Evolutionary conservation across 257 asterid genomes (phyloP).

Genomic region (Nicotiana knightiana): DNA sequence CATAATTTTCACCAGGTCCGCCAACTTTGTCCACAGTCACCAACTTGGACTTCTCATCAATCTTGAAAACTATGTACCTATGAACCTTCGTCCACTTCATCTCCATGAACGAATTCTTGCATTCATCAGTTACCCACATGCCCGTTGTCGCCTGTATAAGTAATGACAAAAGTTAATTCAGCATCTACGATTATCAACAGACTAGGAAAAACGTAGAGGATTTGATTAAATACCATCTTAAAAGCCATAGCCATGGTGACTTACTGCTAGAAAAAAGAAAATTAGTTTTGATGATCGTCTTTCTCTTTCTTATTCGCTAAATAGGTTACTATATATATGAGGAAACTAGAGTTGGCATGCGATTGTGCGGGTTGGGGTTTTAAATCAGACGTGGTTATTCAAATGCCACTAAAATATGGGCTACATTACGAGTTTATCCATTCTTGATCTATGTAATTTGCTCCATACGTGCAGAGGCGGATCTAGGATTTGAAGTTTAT

Average conservation of each 20-base stretch:
- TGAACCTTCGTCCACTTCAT: constrained; percentile 89
- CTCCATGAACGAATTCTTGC: constrained; percentile 80
- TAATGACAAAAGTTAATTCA: background rate
- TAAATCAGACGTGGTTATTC: constrained; percentile 36
- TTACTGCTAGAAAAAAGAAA: background rate
- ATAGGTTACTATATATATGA: background rate
- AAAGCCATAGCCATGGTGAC: constrained; percentile 78
- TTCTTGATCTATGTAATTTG: background rate
- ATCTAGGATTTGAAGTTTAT: background rate
- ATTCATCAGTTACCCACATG: constrained; percentile 81
- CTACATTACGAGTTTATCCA: constrained; percentile 34
- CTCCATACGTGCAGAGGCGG: background rate
- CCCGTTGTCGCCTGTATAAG: constrained; percentile 57
- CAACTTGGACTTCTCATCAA: constrained; percentile 54
- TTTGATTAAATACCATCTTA: constrained; percentile 55
- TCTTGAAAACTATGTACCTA: constrained; percentile 76
- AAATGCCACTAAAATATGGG: constrained; percentile 31
- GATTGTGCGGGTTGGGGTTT: background rate
- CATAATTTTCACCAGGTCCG: constrained; percentile 58
- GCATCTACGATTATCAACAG: background rate
- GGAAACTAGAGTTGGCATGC: background rate
- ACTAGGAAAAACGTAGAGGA: background rate
- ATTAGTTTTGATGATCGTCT: background rate
- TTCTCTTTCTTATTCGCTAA: constrained; percentile 9
- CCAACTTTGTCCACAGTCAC: constrained; percentile 80